A percentile compares a stretch with the other conserved stretches of the same genome.
phyloP scores from a whole-genome alignment of 225 moss, liverwort and hornwort species.

The Polytrichum formosum region DNA sequence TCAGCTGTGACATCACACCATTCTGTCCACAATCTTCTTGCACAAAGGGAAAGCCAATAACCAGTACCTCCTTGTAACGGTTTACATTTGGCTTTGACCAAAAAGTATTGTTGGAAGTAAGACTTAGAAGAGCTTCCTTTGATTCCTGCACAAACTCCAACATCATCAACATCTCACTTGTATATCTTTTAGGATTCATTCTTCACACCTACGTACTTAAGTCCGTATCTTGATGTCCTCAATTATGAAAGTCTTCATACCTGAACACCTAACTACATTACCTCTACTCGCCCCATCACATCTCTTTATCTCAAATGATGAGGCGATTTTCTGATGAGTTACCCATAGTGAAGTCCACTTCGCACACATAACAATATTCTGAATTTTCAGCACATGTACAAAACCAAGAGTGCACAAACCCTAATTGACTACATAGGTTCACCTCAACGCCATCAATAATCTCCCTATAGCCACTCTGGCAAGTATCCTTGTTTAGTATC shows the following conservation, averaged over 20 bases:
- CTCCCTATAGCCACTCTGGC: conserved; percentile 90
- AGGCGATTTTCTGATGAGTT: no score
- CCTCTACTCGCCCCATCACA: background rate
- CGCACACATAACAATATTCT: no score
- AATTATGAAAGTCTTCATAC: no score
- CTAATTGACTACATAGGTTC: conserved; percentile 7
- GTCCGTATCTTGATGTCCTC: no score
- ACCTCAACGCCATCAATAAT: conserved; percentile 90
- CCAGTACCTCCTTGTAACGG: conserved; percentile 74
- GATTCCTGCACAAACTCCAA: conserved; percentile 47
- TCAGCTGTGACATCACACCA: no score
- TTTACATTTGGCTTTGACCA: conserved; percentile 79
- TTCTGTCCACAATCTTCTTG: background rate
- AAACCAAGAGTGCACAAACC: no score
- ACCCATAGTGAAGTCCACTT: no score
- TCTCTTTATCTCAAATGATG: no score
- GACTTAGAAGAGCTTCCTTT: conserved; percentile 61
- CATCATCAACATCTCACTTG: no score
- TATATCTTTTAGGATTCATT: no score
- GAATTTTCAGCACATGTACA: no score
- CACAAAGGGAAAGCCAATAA: background rate
- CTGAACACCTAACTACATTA: background rate
- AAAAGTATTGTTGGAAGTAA: conserved; percentile 28
- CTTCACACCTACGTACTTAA: no score
- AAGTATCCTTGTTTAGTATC: conserved; percentile 74